Evolutionary conservation across 1,139 yeast species (phyloP).

Genomic region (Magnusiomyces suaveolens): DNA sequence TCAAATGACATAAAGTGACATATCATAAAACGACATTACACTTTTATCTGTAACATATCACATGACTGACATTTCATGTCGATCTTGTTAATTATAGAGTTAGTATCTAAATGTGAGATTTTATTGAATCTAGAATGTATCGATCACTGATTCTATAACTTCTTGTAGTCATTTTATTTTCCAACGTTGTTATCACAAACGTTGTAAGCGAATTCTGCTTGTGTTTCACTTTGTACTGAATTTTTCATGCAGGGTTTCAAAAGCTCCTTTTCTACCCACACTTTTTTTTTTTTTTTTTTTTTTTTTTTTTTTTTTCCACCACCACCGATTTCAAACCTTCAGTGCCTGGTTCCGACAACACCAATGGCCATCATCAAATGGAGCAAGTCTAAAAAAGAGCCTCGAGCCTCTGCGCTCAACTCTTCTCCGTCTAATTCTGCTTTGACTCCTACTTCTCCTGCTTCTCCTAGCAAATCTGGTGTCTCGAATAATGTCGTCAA

Average conservation of each 20-base stretch:
- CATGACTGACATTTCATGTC: background rate
- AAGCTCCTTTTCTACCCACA: background rate
- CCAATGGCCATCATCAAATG: conserved; percentile 24
- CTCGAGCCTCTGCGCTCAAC: conserved; percentile 21
- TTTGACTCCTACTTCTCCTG: conserved; percentile 11
- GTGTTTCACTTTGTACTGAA: background rate
- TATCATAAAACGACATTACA: background rate
- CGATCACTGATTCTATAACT: too few species aligned
- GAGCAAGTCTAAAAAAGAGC: conserved; percentile 23
- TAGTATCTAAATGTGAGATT: too few species aligned
- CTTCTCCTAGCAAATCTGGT: conserved; percentile 6
- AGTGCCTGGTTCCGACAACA: background rate
- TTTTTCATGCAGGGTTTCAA: background rate
- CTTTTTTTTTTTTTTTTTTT: conserved; percentile 3
- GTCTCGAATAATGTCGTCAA: conserved; percentile 2
- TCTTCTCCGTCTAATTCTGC: conserved; percentile 12
- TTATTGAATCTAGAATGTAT: too few species aligned
- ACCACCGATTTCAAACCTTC: background rate
- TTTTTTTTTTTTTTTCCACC: background rate
- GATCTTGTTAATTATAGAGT: background rate
- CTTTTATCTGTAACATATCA: background rate
- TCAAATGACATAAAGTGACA: background rate
- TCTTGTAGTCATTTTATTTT: too few species aligned
- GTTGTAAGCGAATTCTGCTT: too few species aligned
- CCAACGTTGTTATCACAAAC: too few species aligned